A percentile compares a stretch with the other conserved stretches of the same genome.
phyloP scores from a whole-genome alignment of 2,329 filamentous ascomycete species.

The Verticillium klebahnii region DNA sequence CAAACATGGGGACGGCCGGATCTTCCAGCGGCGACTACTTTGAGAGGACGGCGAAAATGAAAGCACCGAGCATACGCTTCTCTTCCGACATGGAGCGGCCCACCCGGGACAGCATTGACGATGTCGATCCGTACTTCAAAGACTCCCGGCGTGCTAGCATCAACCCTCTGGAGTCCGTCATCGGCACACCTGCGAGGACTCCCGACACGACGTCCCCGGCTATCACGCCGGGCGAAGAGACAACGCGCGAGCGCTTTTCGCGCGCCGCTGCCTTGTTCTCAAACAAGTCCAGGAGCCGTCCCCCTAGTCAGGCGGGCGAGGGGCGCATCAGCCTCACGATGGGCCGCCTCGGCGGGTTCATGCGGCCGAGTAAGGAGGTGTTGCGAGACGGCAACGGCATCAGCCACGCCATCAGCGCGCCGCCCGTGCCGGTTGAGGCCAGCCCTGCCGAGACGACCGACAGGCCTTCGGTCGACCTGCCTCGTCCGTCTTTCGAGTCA shows the following conservation, averaged over 20 bases:
- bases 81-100: slow-evolving; percentile 50
- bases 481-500: slow-evolving; percentile 3
- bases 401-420: slow-evolving; percentile 5
- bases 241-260: slow-evolving; percentile 48
- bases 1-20: slow-evolving; percentile 19
- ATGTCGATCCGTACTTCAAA: slow-evolving; percentile 25
- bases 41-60: slow-evolving; percentile 30
- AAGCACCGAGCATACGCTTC: slow-evolving; percentile 47
- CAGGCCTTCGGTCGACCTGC: not conserved
- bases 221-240: slow-evolving; percentile 45
- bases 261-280: slow-evolving; percentile 54
- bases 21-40: slow-evolving; percentile 40
- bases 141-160: slow-evolving; percentile 47
- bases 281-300: slow-evolving; percentile 45
- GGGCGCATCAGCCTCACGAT: slow-evolving; percentile 54
- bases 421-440: slow-evolving; percentile 2
- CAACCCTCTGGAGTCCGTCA: slow-evolving; percentile 40
- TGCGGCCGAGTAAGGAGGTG: slow-evolving; percentile 46
- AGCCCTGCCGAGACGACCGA: not conserved
- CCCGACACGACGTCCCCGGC: slow-evolving; percentile 31
- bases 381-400: slow-evolving; percentile 25
- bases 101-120: slow-evolving; percentile 41
- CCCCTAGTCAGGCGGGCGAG: slow-evolving; percentile 55
- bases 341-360: slow-evolving; percentile 47
- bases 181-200: slow-evolving; percentile 30